Base-by-base conservation (phyloP, 2,329 filamentous ascomycete species). In the Fusarium nygamai region DNA sequence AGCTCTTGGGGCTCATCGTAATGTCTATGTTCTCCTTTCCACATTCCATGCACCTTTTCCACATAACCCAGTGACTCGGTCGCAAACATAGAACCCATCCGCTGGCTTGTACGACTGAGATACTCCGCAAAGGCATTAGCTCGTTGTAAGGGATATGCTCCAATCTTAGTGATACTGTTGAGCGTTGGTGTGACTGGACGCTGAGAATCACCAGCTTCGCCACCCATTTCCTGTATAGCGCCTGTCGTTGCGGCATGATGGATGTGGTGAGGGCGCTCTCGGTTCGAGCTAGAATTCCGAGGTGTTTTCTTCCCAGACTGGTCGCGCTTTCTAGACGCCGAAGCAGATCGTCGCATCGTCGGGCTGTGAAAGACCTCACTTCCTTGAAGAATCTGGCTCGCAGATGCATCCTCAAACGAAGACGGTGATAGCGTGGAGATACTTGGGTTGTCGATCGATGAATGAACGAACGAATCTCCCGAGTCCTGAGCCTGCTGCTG, bases 31-130 rank as follows among this genome's bases (percentile, higher is more conserved):
- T 94, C 94, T 39, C 96, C 96, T 75, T 95, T 94, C 91, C 96
- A 96, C 93, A 98, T 98, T 43, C 95, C 96, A 0, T 96, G 97
- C 1, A 98, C 95, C 82, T 98, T 98, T 80, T 97, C 95, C 38
- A 98, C 92, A 80, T 98, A 98, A 4, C 94, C 95, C 92, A 98
- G 97, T 1, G 96, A 97, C 81, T 98, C 95, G 1, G 92, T 94
- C 12, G 96, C 94, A 51, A 98, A 84, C 14, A 97, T 84, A 34
- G 87, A 94, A 69, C 94, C 94, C 91, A 98, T 94, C 39, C 91
- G 91, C 75, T 93, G 93, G 29, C 94, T 92, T 29, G 93, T 91
- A 64, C 88, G 92, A 79, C 93, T 94, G 59, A 98, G 86, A 80
- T 95, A 98, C 53, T 92, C 94, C 14, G 95, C 94, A 80, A 98